Evolutionary conservation across 2,329 filamentous ascomycete species (phyloP), one percentile per base, ranked within the genome.

Genomic region (Clonostachys chloroleuca): DNA sequence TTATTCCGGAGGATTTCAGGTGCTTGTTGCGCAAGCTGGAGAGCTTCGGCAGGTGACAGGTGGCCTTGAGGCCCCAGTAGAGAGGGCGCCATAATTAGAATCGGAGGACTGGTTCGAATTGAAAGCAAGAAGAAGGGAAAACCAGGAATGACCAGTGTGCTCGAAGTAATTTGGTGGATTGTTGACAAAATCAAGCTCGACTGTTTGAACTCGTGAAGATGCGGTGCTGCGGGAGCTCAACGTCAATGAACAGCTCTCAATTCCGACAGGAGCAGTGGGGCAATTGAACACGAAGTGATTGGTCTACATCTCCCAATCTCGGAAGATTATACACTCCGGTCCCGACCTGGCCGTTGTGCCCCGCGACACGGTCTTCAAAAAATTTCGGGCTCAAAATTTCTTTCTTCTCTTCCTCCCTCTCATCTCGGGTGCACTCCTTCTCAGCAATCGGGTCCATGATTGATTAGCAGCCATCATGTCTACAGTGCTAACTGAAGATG

Each of bases 1-100:
- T 76, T 77, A 57, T 67, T 78, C 53, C 67, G 67, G 49, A 85
- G 69, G 50, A 84, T 72, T 45, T 58, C 59, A 2, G 81, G 81
- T 51, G 82, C 81, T 66, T 80, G 74, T 56, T 84, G 79, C n/a
- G 82, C 79, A 47, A 83, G 68, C 54, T 74, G 65, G 49, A 84
- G 67, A 45, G 77, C 80, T 53, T 77, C 75, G 33, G 70, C 66
- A 12, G 78, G 77, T 33, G 81, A 71, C 34, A 84, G 72, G 56
- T 79, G 72, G 56, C 73, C 73, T 36, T 81, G 77, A 7, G 80
- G 78, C 49, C 76, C 75, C 47, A 82, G 67, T 16, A 84, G 69
- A 37, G 79, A 75, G 6, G 72, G 71, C 12, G 69, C 58, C 77
- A 81, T 81, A 14, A 40, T 58, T 34, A 35, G 12, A 7, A 17